Conservation (phyloP, 306 rosid genomes). For the Astragalus membranaceus region DNA sequence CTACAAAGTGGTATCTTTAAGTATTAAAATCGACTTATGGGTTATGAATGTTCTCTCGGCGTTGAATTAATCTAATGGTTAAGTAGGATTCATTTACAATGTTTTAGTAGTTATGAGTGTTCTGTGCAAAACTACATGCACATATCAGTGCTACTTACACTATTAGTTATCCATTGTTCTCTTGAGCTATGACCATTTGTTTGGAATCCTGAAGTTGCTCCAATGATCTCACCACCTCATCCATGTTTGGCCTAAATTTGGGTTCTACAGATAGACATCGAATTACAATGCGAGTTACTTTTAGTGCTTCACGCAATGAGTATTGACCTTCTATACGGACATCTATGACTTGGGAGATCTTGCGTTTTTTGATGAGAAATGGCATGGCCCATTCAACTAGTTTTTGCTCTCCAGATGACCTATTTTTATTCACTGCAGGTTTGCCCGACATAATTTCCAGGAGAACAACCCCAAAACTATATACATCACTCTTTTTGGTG, state of each 20-base stretch:
- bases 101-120: too few species aligned
- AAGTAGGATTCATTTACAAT: too few species aligned
- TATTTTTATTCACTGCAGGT: constrained; percentile 69
- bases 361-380: constrained; percentile 58
- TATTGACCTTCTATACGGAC: constrained; percentile 75
- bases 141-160: too few species aligned
- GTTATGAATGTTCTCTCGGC: too few species aligned
- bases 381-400: constrained; percentile 90
- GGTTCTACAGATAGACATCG: constrained; percentile 58
- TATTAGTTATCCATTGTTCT: too few species aligned
- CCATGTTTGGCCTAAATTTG: constrained; percentile 63
- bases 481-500: constrained; percentile 76
- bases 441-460: constrained; percentile 73
- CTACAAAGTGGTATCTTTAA: not conserved
- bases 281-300: constrained; percentile 50
- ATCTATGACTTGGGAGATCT: constrained; percentile 57
- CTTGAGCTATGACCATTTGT: not conserved
- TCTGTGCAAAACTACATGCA: too few species aligned
- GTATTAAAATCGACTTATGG: too few species aligned
- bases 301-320: constrained; percentile 41
- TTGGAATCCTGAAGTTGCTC: constrained; percentile 53
- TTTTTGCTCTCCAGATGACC: constrained; percentile 60
- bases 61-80: too few species aligned
- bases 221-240: constrained; percentile 56
- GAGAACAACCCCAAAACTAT: constrained; percentile 88